Percentiles rank a stretch among this genome's conserved stretches.
Evolutionary conservation across 2,329 filamentous ascomycete species (phyloP).

Genomic region (Arachnopeziza araneosa): DNA sequence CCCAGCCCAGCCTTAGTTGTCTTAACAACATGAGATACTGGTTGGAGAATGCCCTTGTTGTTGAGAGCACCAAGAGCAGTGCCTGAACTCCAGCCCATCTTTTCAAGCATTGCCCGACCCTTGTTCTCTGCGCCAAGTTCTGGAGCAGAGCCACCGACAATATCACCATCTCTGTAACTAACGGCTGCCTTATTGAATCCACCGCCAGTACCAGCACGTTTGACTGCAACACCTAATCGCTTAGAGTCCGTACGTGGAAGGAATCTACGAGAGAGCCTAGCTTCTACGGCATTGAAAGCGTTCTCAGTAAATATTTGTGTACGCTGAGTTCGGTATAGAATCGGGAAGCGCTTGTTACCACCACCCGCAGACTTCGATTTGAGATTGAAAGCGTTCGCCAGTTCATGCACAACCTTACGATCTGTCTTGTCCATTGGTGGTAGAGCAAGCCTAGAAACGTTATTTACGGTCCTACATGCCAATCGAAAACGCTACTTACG

Average conservation of each 20-base stretch:
- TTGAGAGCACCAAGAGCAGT: constrained; percentile 75
- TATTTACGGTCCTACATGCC: not conserved
- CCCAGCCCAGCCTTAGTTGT: constrained; percentile 79
- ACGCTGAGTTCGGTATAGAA: constrained; percentile 66
- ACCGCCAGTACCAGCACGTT: constrained; percentile 32
- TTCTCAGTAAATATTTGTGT: constrained; percentile 58
- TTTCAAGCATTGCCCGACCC: constrained; percentile 83
- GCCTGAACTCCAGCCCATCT: constrained; percentile 93
- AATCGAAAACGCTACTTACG: constrained; percentile 41
- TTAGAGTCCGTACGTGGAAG: constrained; percentile 47
- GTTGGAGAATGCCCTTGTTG: constrained; percentile 84
- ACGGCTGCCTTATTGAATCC: constrained; percentile 38
- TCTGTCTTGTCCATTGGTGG: constrained; percentile 78
- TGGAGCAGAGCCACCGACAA: constrained; percentile 79
- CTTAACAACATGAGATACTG: constrained; percentile 83
- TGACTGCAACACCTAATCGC: constrained; percentile 25
- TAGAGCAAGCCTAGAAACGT: constrained; percentile 54
- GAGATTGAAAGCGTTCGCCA: constrained; percentile 69
- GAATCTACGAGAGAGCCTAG: constrained; percentile 47
- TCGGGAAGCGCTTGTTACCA: constrained; percentile 66
- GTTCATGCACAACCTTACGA: constrained; percentile 73
- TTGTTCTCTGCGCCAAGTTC: constrained; percentile 79
- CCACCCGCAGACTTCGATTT: constrained; percentile 80
- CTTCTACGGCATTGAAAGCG: constrained; percentile 44
- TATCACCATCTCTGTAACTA: constrained; percentile 74